phyloP scores from a whole-genome alignment of 2,329 filamentous ascomycete species.

The Aureobasidium sp. region DNA sequence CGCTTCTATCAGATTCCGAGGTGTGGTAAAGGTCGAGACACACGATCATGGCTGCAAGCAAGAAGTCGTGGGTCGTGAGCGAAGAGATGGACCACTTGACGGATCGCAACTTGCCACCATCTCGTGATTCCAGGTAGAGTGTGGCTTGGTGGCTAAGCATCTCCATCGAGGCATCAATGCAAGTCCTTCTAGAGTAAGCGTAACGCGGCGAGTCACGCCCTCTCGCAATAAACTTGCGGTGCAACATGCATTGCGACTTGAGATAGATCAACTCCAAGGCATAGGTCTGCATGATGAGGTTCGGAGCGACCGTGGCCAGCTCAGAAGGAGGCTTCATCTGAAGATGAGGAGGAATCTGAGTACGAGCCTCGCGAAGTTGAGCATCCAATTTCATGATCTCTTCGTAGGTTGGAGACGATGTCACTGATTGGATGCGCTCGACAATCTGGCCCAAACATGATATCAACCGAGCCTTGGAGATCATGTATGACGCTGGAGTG shows the following conservation, averaged over 20 bases:
- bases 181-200: slow-evolving; percentile 71
- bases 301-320: slow-evolving; percentile 36
- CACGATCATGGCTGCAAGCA: slow-evolving; percentile 77
- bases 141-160: slow-evolving; percentile 70
- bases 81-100: slow-evolving; percentile 74
- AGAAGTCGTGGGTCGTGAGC: slow-evolving; percentile 74
- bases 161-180: slow-evolving; percentile 78
- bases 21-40: slow-evolving; percentile 73
- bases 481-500: slow-evolving; percentile 72
- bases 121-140: slow-evolving; percentile 65
- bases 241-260: slow-evolving; percentile 81
- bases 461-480: slow-evolving; percentile 61
- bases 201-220: slow-evolving; percentile 74
- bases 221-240: slow-evolving; percentile 75
- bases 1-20: slow-evolving; percentile 35
- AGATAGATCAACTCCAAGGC: slow-evolving; percentile 78
- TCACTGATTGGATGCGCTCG: slow-evolving; percentile 55
- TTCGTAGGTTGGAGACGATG: slow-evolving; percentile 52
- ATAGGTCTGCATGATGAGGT: slow-evolving; percentile 70
- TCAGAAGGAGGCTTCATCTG: slow-evolving; percentile 40
- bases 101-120: slow-evolving; percentile 60
- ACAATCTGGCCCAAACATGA: slow-evolving; percentile 64
- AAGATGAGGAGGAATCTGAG: slow-evolving; percentile 71
- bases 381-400: slow-evolving; percentile 53
- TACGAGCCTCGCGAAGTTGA: slow-evolving; percentile 47